Conservation (phyloP, 1,284 basidiomycete genomes). For the Fomes fomentarius region DNA sequence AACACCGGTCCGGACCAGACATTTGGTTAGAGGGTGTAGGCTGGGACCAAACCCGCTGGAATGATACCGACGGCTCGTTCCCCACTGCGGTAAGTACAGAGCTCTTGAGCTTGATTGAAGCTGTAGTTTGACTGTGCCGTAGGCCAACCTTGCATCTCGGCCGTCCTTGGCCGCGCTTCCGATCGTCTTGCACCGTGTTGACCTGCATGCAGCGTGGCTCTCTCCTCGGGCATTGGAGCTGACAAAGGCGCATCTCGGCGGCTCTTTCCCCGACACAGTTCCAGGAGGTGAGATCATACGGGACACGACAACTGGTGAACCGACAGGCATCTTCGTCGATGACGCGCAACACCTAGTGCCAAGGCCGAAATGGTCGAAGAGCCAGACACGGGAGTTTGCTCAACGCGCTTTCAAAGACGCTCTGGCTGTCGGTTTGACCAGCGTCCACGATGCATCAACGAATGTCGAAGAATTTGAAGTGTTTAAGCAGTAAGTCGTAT, state of each 20-base stretch:
- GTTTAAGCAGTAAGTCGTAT: conserved; percentile 55
- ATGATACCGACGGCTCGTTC: conserved; percentile 55
- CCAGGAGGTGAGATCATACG: conserved; percentile 18
- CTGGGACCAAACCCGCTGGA: conserved; percentile 91
- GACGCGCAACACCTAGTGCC: conserved; percentile 75
- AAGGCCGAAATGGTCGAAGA: conserved; percentile 62
- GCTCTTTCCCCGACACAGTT: conserved; percentile 25
- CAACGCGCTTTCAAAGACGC: conserved; percentile 69
- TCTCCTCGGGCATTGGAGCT: conserved; percentile 68
- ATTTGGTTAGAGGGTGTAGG: conserved; percentile 87
- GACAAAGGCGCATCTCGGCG: conserved; percentile 78
- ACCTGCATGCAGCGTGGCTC: conserved; percentile 88
- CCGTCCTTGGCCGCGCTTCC: conserved; percentile 63
- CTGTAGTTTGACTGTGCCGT: conserved; percentile 54
- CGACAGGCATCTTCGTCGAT: conserved; percentile 59
- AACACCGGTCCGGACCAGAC: conserved; percentile 51
- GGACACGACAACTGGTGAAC: conserved; percentile 5
- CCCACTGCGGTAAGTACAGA: conserved; percentile 72
- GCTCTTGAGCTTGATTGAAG: no score
- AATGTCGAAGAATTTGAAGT: conserved; percentile 60
- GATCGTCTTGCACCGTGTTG: conserved; percentile 75
- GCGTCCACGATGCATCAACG: conserved; percentile 81
- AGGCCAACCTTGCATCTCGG: conserved; percentile 62
- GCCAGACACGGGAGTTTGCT: conserved; percentile 63
- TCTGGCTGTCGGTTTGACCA: conserved; percentile 76